phyloP scores from a whole-genome alignment of 129 eudicot species.

The Chrysanthemum lavandulifolium region DNA sequence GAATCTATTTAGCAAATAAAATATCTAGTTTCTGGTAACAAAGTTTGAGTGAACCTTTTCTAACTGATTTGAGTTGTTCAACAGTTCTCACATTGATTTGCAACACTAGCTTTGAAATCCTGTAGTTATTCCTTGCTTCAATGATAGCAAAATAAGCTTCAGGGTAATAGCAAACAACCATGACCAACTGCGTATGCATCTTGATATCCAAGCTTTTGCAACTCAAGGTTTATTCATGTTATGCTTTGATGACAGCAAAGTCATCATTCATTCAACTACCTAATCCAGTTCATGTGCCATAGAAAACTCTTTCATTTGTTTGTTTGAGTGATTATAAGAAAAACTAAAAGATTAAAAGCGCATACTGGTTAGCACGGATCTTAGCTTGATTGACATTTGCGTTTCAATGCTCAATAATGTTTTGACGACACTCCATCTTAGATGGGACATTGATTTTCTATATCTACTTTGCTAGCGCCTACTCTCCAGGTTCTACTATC shows the following conservation, averaged over 20 bases:
- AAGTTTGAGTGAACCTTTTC: not conserved
- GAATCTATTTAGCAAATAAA: not conserved
- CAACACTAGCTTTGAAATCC: slow-evolving; percentile 2
- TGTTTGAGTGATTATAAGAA: not conserved
- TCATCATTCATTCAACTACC: not conserved
- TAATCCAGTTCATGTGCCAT: not conserved
- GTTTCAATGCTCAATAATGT: not conserved
- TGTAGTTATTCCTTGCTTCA: not conserved
- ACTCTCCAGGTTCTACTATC: not conserved
- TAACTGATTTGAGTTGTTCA: slow-evolving; percentile 6
- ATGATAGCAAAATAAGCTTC: not conserved
- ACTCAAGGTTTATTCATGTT: not conserved
- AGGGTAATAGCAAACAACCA: slow-evolving; percentile 3
- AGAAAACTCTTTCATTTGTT: not conserved
- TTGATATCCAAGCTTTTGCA: slow-evolving; percentile 9
- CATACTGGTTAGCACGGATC: not conserved
- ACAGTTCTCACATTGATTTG: not conserved
- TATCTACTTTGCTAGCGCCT: not conserved
- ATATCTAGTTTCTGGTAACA: not conserved
- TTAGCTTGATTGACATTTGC: not conserved
- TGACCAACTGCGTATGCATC: not conserved
- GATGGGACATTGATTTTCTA: not conserved
- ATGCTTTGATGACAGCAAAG: not conserved
- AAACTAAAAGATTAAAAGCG: not conserved
- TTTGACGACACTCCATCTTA: not conserved